A percentile compares a stretch with the other conserved stretches of the same genome.
phyloP scores from a whole-genome alignment of 345 rosid genomes.

The Boechera divaricarpa region DNA sequence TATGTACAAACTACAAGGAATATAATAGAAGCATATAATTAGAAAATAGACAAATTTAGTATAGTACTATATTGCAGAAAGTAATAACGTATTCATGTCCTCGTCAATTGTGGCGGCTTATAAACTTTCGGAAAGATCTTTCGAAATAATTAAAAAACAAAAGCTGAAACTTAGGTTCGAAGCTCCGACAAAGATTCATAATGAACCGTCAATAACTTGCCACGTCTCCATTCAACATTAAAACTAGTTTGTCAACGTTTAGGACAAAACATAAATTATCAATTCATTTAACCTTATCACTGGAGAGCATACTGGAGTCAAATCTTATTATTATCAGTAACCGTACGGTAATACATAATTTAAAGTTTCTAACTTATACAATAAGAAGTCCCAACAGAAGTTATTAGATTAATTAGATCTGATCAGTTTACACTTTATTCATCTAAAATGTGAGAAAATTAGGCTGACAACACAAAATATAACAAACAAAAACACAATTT shows the following conservation, averaged over 20 bases:
- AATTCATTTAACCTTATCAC: no score
- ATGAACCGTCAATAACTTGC: not conserved
- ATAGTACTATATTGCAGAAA: no score
- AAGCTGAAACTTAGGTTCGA: slow-evolving; percentile 11
- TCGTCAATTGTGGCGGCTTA: slow-evolving; percentile 15
- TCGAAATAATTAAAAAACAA: not conserved
- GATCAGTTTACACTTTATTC: no score
- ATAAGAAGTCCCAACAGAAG: not conserved
- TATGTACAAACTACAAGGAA: no score
- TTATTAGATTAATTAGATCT: not conserved
- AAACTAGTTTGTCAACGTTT: not conserved
- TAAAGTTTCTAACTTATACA: not conserved
- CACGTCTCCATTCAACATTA: not conserved
- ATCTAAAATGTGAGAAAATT: no score
- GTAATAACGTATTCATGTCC: no score
- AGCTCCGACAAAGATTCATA: not conserved
- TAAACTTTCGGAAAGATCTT: not conserved
- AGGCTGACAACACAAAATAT: no score
- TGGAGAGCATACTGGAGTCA: not conserved
- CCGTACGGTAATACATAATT: no score
- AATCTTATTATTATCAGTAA: not conserved
- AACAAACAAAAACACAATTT: no score
- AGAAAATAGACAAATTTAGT: no score
- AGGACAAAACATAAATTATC: no score
- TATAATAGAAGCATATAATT: no score